Percentiles rank a stretch among this genome's conserved stretches.
Conservation (phyloP, 2,329 filamentous ascomycete species). For the Fusarium sambucinum region DNA sequence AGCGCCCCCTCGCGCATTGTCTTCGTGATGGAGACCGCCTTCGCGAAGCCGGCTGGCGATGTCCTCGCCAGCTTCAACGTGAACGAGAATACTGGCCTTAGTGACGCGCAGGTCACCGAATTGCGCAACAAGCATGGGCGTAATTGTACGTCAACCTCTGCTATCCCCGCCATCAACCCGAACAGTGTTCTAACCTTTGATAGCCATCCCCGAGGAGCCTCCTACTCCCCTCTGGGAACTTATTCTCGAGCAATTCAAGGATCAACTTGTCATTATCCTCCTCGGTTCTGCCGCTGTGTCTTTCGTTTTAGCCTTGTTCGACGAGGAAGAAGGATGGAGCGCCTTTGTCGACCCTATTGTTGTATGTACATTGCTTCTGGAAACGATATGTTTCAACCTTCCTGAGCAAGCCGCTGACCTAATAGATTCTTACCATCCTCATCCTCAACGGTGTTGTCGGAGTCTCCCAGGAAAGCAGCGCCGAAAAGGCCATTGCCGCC, state of each 20-base stretch:
- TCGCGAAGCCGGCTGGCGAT: slow-evolving; percentile 67
- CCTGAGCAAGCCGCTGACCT: slow-evolving; percentile 18
- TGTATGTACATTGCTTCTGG: slow-evolving; percentile 68
- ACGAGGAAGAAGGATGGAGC: slow-evolving; percentile 93
- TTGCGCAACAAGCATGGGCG: slow-evolving; percentile 71
- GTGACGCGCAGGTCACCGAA: slow-evolving; percentile 67
- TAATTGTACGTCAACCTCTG: slow-evolving; percentile 66
- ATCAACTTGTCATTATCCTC: slow-evolving; percentile 95
- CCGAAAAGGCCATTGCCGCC: slow-evolving; percentile 97
- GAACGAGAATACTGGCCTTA: slow-evolving; percentile 66
- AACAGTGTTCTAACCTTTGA: slow-evolving; percentile 26
- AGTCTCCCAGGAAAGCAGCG: slow-evolving; percentile 98
- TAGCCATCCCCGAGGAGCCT: slow-evolving; percentile 83
- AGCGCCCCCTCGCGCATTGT: slow-evolving; percentile 43
- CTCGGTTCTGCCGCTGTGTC: slow-evolving; percentile 93
- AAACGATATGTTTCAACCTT: slow-evolving; percentile 1
- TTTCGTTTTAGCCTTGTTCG: slow-evolving; percentile 91
- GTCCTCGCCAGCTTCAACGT: slow-evolving; percentile 71
- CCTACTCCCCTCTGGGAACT: slow-evolving; percentile 97
- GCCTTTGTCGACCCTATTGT: slow-evolving; percentile 97
- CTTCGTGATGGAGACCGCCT: slow-evolving; percentile 71
- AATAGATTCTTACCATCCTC: slow-evolving; percentile 89
- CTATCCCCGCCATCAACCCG: slow-evolving; percentile 20
- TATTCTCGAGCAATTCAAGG: slow-evolving; percentile 98
- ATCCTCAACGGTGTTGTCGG: slow-evolving; percentile 97